These are phyloP conservation scores for Suillus bovinus DNA, from an alignment of 768 basidiomycete species.

Conservation along the genomic window DNA sequence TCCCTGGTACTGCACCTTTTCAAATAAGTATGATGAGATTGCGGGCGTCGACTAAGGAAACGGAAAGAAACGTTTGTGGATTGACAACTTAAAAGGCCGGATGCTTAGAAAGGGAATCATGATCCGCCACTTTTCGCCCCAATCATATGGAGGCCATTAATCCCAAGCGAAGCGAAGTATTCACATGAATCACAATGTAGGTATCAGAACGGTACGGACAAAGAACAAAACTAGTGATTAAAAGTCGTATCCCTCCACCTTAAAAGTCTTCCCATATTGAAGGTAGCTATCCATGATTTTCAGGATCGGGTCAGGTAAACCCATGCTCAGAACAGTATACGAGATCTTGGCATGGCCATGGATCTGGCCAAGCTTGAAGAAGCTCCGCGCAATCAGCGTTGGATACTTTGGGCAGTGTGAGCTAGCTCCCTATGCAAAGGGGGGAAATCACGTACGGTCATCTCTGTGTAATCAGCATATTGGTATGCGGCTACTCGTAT, in stretches of 20 bases:
- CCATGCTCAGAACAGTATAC: slow-evolving; percentile 93
- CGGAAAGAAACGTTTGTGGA: slow-evolving; percentile 4
- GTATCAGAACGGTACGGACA: not conserved
- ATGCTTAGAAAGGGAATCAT: slow-evolving; percentile 13
- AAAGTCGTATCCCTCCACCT: slow-evolving; percentile 85
- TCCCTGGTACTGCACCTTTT: not conserved
- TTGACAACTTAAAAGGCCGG: slow-evolving; percentile 7
- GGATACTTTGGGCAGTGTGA: slow-evolving; percentile 61
- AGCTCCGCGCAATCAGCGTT: slow-evolving; percentile 82
- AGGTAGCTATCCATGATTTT: slow-evolving; percentile 94
- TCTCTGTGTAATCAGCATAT: slow-evolving; percentile 86
- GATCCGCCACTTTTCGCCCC: not conserved
- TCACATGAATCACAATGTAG: not conserved
- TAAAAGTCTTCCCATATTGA: slow-evolving; percentile 84
- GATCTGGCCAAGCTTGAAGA: slow-evolving; percentile 91
- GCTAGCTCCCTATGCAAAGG: not conserved
- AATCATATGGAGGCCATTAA: not conserved
- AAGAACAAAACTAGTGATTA: slow-evolving; percentile 32
- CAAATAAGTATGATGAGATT: not conserved
- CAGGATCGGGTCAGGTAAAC: slow-evolving; percentile 83
- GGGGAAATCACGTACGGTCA: slow-evolving; percentile 59
- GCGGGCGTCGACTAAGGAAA: not conserved
- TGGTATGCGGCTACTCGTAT: slow-evolving; percentile 94
- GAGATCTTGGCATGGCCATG: slow-evolving; percentile 95
- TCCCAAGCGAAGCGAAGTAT: slow-evolving; percentile 5